Evolutionary conservation across 352 stramenopile genomes (phyloP).

Genomic region (Phytopythium kandeliae): DNA sequence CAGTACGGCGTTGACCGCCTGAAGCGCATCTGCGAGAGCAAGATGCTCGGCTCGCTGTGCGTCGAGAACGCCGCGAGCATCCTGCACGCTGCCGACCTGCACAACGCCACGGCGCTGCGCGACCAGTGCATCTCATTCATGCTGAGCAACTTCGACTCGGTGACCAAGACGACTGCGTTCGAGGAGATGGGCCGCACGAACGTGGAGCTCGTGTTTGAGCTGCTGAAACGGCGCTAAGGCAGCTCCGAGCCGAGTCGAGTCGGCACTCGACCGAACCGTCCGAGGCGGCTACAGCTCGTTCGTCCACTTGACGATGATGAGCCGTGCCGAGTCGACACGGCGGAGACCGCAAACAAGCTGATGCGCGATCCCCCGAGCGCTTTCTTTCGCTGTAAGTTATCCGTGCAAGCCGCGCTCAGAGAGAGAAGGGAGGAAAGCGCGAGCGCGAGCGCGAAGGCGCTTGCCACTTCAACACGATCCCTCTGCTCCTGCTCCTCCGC

Average conservation of each 20-base stretch:
- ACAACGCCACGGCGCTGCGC: slow-evolving; percentile 91
- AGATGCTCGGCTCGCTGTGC: slow-evolving; percentile 94
- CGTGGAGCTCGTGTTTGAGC: slow-evolving; percentile 97
- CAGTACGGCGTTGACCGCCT: slow-evolving; percentile 84
- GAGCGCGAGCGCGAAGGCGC: too few species aligned
- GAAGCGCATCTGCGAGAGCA: slow-evolving; percentile 94
- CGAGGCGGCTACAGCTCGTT: not conserved
- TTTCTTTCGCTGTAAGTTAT: not conserved
- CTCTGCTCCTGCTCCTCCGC: too few species aligned
- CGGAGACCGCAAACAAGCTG: not conserved
- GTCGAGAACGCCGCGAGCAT: slow-evolving; percentile 96
- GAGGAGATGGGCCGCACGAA: slow-evolving; percentile 98
- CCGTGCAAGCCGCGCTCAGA: not conserved
- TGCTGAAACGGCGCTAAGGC: slow-evolving; percentile 82
- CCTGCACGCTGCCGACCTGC: slow-evolving; percentile 94
- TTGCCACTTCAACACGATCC: slow-evolving; percentile 5
- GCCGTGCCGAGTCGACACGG: not conserved
- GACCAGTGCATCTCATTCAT: slow-evolving; percentile 96
- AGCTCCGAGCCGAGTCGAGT: too few species aligned
- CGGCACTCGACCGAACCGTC: too few species aligned
- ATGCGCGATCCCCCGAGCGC: not conserved
- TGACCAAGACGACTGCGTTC: slow-evolving; percentile 96
- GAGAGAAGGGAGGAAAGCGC: too few species aligned
- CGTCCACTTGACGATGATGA: too few species aligned
- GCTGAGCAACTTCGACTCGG: slow-evolving; percentile 95